Evolutionary conservation across 805 yeast species (phyloP).

Genomic region (Ogataea henricii): DNA sequence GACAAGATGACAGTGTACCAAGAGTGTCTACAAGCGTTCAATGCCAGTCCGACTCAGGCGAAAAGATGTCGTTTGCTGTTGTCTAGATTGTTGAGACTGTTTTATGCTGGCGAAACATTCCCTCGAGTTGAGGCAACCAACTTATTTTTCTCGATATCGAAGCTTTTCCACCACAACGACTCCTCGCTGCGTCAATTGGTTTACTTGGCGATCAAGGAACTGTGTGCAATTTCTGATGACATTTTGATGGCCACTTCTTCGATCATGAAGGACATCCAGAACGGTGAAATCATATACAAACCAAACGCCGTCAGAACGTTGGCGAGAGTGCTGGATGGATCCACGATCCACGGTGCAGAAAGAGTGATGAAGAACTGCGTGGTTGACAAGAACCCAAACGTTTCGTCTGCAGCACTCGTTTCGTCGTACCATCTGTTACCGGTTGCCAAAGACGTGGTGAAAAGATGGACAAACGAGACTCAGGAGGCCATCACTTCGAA

Average conservation of each 20-base stretch:
- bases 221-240: conserved; percentile 81
- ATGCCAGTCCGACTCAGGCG: conserved; percentile 86
- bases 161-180: conserved; percentile 90
- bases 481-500: conserved; percentile 81
- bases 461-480: conserved; percentile 91
- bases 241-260: conserved; percentile 97
- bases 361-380: conserved; percentile 89
- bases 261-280: conserved; percentile 96
- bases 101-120: conserved; percentile 85
- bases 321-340: conserved; percentile 83
- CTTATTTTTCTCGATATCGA: conserved; percentile 89
- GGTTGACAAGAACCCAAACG: conserved; percentile 84
- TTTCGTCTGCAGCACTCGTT: conserved; percentile 91
- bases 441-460: conserved; percentile 86
- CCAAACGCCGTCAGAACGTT: conserved; percentile 95
- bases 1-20: conserved; percentile 98
- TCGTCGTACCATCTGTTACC: conserved; percentile 89
- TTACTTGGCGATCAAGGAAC: conserved; percentile 90
- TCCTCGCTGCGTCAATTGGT: conserved; percentile 88
- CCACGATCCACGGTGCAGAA: conserved; percentile 91
- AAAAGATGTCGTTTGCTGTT: conserved; percentile 81
- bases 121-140: conserved; percentile 89
- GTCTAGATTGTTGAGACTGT: conserved; percentile 78
- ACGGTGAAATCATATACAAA: conserved; percentile 79
- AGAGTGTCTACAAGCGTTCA: conserved; percentile 90